A percentile compares a stretch with the other conserved stretches of the same genome.
Evolutionary conservation across 768 basidiomycete genomes (phyloP).

Genomic region (Amanita fuliginea): DNA sequence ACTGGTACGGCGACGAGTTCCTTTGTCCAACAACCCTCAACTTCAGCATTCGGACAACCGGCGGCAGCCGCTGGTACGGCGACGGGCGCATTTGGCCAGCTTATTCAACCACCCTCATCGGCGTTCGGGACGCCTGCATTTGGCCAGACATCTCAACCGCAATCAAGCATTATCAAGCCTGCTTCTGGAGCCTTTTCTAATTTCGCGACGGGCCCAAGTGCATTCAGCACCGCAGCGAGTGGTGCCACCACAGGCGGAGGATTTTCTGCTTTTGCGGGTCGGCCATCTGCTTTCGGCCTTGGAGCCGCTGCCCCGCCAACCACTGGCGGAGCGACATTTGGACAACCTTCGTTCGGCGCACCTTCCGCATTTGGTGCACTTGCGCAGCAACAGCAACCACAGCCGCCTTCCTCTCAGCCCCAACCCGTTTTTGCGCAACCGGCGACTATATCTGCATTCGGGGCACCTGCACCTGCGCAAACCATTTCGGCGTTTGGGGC

Average conservation of each 20-base stretch:
- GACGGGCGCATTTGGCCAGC: slow-evolving; percentile 19
- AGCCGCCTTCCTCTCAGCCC: slow-evolving; percentile 7
- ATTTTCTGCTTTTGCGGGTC: slow-evolving; percentile 42
- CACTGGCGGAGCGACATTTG: slow-evolving; percentile 18
- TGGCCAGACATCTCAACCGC: slow-evolving; percentile 17
- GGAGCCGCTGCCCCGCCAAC: slow-evolving; percentile 15
- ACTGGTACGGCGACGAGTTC: slow-evolving; percentile 16
- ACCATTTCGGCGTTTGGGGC: no score
- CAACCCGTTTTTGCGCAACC: slow-evolving; percentile 9
- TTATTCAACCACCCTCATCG: slow-evolving; percentile 19
- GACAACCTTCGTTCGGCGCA: slow-evolving; percentile 8
- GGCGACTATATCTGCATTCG: slow-evolving; percentile 13
- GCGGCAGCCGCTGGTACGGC: slow-evolving; percentile 19
- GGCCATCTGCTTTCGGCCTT: slow-evolving; percentile 31
- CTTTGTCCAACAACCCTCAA: no score
- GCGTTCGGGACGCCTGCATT: slow-evolving; percentile 21
- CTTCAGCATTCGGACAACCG: slow-evolving; percentile 22
- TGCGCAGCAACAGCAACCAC: slow-evolving; percentile 4
- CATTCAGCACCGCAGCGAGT: slow-evolving; percentile 16
- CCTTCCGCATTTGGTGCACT: slow-evolving; percentile 5
- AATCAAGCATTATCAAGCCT: slow-evolving; percentile 33
- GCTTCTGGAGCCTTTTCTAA: slow-evolving; percentile 41
- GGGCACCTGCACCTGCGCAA: slow-evolving; percentile 2
- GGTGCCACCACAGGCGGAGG: slow-evolving; percentile 22
- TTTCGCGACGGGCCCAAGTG: slow-evolving; percentile 21